These are phyloP conservation scores for Exophiala spinifera DNA, from an alignment of 2,329 filamentous ascomycete genomes.

Conservation along the genomic window DNA sequence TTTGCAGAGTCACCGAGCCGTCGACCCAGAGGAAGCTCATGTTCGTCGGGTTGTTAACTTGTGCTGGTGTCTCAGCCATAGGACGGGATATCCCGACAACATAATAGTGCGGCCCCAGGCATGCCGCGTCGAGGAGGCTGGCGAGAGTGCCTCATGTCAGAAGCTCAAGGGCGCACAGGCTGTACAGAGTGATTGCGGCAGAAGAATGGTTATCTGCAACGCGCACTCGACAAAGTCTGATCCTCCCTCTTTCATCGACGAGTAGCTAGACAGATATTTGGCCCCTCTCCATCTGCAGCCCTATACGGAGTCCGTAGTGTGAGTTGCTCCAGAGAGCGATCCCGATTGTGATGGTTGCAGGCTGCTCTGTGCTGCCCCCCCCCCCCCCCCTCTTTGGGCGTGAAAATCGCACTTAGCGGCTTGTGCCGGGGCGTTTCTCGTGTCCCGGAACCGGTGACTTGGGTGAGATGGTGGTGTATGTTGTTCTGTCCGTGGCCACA, in stretches of 20 bases:
- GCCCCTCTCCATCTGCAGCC: conserved; percentile 3
- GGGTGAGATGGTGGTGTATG: background rate
- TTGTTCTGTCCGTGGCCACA: too few relatives aligned
- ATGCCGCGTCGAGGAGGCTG: background rate
- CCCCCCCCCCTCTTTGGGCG: too few relatives aligned
- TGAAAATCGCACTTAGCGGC: background rate
- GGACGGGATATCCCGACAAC: background rate
- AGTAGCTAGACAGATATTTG: background rate
- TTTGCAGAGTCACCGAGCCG: background rate
- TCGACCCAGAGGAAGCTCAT: background rate
- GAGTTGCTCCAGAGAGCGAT: too few relatives aligned
- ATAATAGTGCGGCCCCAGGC: background rate
- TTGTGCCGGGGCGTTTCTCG: background rate
- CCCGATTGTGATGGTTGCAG: too few relatives aligned
- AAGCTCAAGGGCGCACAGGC: background rate
- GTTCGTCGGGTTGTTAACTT: too few relatives aligned
- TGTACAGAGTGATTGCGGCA: background rate
- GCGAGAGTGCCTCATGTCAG: background rate
- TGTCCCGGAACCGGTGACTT: background rate
- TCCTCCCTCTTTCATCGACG: background rate
- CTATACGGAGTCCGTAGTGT: conserved; percentile 1
- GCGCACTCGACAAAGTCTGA: conserved; percentile 2
- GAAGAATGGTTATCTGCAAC: background rate
- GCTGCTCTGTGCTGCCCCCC: too few relatives aligned
- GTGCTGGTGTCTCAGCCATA: background rate